Base-by-base conservation (phyloP, 2,329 filamentous ascomycete genomes). In the Colletotrichum musae region DNA sequence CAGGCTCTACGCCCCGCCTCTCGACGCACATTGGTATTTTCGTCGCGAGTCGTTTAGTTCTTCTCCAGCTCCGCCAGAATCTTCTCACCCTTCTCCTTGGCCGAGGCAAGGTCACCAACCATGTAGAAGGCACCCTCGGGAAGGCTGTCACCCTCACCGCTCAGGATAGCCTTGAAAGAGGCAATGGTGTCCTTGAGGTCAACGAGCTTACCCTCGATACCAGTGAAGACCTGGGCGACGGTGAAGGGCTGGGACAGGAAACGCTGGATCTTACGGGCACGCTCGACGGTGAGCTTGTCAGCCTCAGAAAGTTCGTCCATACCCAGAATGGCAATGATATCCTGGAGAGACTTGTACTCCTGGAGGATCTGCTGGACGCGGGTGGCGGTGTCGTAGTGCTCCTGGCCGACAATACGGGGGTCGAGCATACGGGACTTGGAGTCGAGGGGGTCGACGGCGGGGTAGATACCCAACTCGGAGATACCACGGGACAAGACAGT, bases 401-500 rank as follows among this genome's bases (percentile, higher is more conserved):
- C 96, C 81, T 98, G 89, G 84, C 96, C 96, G 80, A 99, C 93
- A 81, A 99, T 91, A 93, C 96, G 95, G 86, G 96, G 94, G 88
- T 98, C 96, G 81, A 99, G 89, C 93, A 99, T 98, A 91, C 96
- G 95, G 76, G 95, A 98, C 88, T 97, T 98, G 84, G 95, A 98
- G 89, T 98, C 96, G 75, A 99, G 95, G 87, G 96, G 96, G 85
- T 99, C 96, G 90, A 99, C 96, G 80, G 96, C 96, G 80, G 96
- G 96, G 91, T 99, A 99, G 89, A 98, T 99, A 94, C 96, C 96
- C 91, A 99, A 90, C 91, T 99, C 96, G 76, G 96, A 98, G 85
- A 99, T 99, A 95, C 96, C 95, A 93, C 96, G 95, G 81, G 96
- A 99, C 91, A 99, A 90, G 84, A 98, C 96, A 92, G 96, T 99